A percentile compares a stretch with the other conserved stretches of the same genome.
These are phyloP conservation scores for Aspergillus biplanus DNA, from an alignment of 495 filamentous ascomycete genomes.

Conservation along the genomic window DNA sequence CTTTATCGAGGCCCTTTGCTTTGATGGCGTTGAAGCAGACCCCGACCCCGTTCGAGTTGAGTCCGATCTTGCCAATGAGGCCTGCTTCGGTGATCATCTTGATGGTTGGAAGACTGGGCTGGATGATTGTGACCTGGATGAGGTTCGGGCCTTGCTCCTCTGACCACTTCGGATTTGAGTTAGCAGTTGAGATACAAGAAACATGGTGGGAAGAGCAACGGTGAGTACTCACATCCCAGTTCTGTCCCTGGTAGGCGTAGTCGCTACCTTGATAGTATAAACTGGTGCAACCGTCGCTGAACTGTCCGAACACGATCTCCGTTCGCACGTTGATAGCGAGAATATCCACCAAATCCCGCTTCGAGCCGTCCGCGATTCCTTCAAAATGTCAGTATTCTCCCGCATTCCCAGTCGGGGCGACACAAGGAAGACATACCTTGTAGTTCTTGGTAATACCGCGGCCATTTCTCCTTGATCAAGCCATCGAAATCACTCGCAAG, in stretches of 20 bases:
- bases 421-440: not conserved
- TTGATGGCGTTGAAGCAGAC: constrained; percentile 70
- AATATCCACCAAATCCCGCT: constrained; percentile 56
- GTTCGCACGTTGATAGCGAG: constrained; percentile 69
- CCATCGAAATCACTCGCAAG: constrained; percentile 9
- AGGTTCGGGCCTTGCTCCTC: constrained; percentile 45
- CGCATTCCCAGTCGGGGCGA: not conserved
- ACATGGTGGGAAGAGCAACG: not conserved
- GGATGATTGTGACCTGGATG: constrained; percentile 57
- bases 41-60: constrained; percentile 65
- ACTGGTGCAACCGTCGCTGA: constrained; percentile 67
- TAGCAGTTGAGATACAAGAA: not conserved
- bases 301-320: constrained; percentile 67
- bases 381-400: not conserved
- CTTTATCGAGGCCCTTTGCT: constrained; percentile 57
- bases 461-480: constrained; percentile 9
- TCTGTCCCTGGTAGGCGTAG: constrained; percentile 58
- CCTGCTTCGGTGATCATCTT: constrained; percentile 60
- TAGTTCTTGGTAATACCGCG: constrained; percentile 17
- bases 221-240: constrained; percentile 63
- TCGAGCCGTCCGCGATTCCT: constrained; percentile 64
- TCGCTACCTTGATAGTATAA: constrained; percentile 53
- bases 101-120: constrained; percentile 50
- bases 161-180: constrained; percentile 32
- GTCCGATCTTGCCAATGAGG: constrained; percentile 73